A percentile compares a stretch with the other conserved stretches of the same genome.
Conservation (phyloP, 208 protist species). For the Leishmania tarentolae region DNA sequence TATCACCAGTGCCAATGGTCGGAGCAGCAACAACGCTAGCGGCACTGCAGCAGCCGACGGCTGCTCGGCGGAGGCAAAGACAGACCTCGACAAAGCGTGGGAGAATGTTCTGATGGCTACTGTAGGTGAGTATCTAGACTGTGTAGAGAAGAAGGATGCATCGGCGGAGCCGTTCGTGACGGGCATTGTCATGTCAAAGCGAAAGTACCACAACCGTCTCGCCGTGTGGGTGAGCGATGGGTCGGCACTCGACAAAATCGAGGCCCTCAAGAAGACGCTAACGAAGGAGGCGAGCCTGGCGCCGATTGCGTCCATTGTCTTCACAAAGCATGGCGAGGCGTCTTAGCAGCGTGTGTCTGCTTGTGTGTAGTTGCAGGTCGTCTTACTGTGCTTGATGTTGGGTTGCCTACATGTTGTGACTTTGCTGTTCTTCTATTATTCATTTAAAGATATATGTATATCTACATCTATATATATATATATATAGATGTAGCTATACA, state of each 20-base stretch:
- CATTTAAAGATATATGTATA: not conserved
- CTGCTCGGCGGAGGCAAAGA: conserved; percentile 32
- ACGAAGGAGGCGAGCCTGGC: conserved; percentile 39
- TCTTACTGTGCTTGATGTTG: not conserved
- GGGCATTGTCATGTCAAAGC: conserved; percentile 72
- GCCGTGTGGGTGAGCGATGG: conserved; percentile 74
- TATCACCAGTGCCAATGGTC: conserved; percentile 24
- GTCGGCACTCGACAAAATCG: conserved; percentile 45
- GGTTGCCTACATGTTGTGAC: not conserved
- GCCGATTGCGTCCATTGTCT: conserved; percentile 39
- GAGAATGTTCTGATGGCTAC: conserved; percentile 80
- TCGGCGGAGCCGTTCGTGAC: conserved; percentile 46
- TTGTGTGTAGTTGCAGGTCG: not conserved
- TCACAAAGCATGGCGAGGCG: conserved; percentile 71
- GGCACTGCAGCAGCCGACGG: conserved; percentile 10
- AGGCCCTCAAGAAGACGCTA: conserved; percentile 47
- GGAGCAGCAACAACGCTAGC: conserved; percentile 28
- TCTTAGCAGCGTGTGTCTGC: conserved; percentile 16
- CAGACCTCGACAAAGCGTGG: conserved; percentile 74
- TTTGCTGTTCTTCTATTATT: not conserved
- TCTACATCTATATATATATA: not conserved
- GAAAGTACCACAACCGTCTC: conserved; percentile 84
- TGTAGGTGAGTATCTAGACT: conserved; percentile 81
- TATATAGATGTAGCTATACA: not conserved
- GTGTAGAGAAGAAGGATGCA: conserved; percentile 30